Conservation (phyloP, 2,329 filamentous ascomycete species). For the Stemphylium vesicarium region DNA sequence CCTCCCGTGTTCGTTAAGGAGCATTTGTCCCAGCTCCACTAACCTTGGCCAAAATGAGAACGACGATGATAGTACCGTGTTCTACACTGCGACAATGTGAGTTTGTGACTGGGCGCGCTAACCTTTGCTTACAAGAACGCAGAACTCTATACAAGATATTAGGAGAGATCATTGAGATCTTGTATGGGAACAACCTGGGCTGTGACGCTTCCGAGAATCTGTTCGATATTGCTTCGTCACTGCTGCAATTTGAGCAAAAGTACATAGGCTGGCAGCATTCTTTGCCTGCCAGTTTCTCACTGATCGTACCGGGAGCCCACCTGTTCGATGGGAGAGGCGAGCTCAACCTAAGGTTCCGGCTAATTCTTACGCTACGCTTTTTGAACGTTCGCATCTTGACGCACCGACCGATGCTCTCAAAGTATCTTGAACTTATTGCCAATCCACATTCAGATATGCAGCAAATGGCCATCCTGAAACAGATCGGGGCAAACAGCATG, state of each 20-base stretch:
- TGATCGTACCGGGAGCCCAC: background rate
- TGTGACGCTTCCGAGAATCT: conserved; percentile 29
- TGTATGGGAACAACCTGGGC: conserved; percentile 56
- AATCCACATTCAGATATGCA: conserved; percentile 13
- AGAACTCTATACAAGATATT: conserved; percentile 45
- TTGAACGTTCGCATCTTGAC: conserved; percentile 52
- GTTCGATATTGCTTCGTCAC: conserved; percentile 25
- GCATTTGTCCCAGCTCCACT: too few relatives aligned
- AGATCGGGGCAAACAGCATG: conserved; percentile 44
- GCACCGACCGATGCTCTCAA: conserved; percentile 51
- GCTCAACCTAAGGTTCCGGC: conserved; percentile 40
- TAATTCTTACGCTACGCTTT: conserved; percentile 55
- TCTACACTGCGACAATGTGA: conserved; percentile 48
- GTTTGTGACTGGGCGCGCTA: background rate
- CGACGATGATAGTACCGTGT: conserved; percentile 22
- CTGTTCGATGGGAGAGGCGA: background rate
- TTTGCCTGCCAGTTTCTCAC: conserved; percentile 40
- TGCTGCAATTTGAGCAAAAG: conserved; percentile 49
- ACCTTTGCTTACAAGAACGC: background rate
- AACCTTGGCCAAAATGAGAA: background rate
- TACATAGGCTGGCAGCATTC: conserved; percentile 48
- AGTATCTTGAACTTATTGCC: conserved; percentile 41
- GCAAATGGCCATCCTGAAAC: conserved; percentile 34
- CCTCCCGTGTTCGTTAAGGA: conserved; percentile 25
- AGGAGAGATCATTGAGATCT: conserved; percentile 47